phyloP scores from a whole-genome alignment of 352 stramenopile genomes.

The Phytophthora litchii region DNA sequence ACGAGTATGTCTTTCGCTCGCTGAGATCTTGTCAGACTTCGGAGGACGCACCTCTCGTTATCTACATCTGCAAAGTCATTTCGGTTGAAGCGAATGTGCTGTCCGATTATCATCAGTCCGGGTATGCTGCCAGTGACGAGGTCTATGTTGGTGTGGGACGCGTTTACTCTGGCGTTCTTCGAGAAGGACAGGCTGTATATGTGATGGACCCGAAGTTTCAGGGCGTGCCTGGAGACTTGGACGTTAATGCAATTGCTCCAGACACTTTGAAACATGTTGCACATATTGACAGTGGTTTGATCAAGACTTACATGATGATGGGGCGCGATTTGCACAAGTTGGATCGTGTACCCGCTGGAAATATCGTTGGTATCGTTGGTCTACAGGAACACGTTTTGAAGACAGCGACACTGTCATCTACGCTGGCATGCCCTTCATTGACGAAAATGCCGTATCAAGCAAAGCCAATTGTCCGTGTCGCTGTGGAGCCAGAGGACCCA shows the following conservation, averaged over 20 bases:
- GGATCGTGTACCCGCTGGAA: constrained; percentile 82
- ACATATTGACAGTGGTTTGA: constrained; percentile 44
- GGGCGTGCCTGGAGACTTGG: constrained; percentile 44
- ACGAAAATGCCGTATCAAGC: constrained; percentile 91
- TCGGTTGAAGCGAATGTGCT: constrained; percentile 88
- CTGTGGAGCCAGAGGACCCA: constrained; percentile 89
- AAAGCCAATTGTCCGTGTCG: constrained; percentile 93
- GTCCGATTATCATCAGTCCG: constrained; percentile 65
- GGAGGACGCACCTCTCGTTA: constrained; percentile 73
- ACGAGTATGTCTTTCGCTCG: constrained; percentile 51
- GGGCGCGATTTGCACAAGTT: constrained; percentile 85
- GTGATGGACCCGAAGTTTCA: constrained; percentile 93
- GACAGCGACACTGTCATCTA: constrained; percentile 88
- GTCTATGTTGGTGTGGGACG: constrained; percentile 93
- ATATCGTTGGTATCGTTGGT: constrained; percentile 90
- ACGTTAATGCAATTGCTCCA: constrained; percentile 35
- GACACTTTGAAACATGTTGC: constrained; percentile 62
- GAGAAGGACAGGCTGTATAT: constrained; percentile 62
- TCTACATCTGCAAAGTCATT: constrained; percentile 94
- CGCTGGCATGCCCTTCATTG: constrained; percentile 80
- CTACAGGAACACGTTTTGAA: constrained; percentile 91
- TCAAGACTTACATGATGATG: constrained; percentile 94
- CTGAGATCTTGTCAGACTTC: constrained; percentile 62
- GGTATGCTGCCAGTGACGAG: constrained; percentile 55
- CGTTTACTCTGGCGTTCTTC: constrained; percentile 90